Conservation (phyloP, 371 early-diverging fungal genomes). For the Basidiobolus meristosporus region DNA sequence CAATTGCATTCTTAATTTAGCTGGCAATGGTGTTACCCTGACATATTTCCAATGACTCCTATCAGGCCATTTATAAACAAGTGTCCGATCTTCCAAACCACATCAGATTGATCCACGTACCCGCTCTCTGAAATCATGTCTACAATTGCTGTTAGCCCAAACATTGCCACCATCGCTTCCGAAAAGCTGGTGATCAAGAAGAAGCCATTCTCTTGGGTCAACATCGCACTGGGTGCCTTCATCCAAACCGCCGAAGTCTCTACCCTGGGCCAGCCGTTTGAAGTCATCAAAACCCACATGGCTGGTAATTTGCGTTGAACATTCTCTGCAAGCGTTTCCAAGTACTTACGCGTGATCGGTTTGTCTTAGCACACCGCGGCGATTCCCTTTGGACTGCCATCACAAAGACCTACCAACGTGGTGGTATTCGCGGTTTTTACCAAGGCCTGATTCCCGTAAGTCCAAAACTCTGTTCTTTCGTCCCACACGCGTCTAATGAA, state of each 20-base stretch:
- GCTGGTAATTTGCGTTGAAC: slow-evolving; percentile 21
- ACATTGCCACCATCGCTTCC: too few species aligned
- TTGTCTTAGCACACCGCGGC: slow-evolving; percentile 56
- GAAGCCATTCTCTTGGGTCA: slow-evolving; percentile 7
- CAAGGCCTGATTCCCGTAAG: slow-evolving; percentile 43
- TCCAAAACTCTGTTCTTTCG: not conserved
- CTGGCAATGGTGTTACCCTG: too few species aligned
- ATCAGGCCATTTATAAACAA: too few species aligned
- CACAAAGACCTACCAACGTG: slow-evolving; percentile 51
- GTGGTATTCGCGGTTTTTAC: slow-evolving; percentile 65
- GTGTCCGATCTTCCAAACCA: too few species aligned
- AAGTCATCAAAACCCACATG: slow-evolving; percentile 76
- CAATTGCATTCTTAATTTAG: too few species aligned
- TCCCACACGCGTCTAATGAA: not conserved
- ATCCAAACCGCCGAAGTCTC: slow-evolving; percentile 48
- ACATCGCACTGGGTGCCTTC: slow-evolving; percentile 7
- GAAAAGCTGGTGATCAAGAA: too few species aligned
- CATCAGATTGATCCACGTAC: too few species aligned
- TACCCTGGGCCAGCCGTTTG: slow-evolving; percentile 79
- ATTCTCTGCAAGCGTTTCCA: not conserved
- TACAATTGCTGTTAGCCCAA: too few species aligned
- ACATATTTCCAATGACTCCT: too few species aligned
- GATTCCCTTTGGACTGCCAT: slow-evolving; percentile 39
- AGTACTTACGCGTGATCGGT: too few species aligned
- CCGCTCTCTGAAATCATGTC: too few species aligned